phyloP scores from a whole-genome alignment of 768 basidiomycete genomes.

The Mrakia frigida region DNA sequence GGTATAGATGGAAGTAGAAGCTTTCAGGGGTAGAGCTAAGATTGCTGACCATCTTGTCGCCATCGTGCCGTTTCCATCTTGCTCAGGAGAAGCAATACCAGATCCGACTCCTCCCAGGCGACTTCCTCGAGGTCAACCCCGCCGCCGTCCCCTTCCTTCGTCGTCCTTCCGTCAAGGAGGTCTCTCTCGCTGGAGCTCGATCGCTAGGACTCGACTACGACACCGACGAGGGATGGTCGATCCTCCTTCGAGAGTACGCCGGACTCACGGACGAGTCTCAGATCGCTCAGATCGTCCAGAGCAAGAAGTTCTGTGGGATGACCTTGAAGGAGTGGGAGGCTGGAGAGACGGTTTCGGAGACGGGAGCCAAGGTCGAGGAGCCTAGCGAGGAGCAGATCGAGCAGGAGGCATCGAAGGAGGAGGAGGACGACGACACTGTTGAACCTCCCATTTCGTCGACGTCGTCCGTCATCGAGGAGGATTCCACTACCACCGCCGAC shows the following conservation, averaged over 20 bases:
- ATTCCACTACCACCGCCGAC: neutral
- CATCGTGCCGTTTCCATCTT: neutral
- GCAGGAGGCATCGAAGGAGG: neutral
- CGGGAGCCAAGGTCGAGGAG: neutral
- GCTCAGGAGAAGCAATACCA: slow-evolving; percentile 18
- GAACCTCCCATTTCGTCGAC: neutral
- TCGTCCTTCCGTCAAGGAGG: neutral
- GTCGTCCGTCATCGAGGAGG: neutral
- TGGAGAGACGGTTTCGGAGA: neutral
- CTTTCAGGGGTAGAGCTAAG: no score
- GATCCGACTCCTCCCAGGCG: slow-evolving; percentile 28
- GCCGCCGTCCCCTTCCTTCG: slow-evolving; percentile 4
- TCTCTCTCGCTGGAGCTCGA: slow-evolving; percentile 11
- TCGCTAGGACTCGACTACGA: slow-evolving; percentile 10
- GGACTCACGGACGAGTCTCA: slow-evolving; percentile 17
- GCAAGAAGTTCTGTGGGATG: neutral
- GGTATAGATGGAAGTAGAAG: neutral
- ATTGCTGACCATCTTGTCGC: neutral
- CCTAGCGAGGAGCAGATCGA: neutral
- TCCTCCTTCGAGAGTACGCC: slow-evolving; percentile 6
- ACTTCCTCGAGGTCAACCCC: slow-evolving; percentile 33
- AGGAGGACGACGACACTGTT: neutral
- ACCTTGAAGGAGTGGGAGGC: neutral
- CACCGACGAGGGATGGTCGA: neutral
- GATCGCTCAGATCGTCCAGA: slow-evolving; percentile 2